Conservation (phyloP, 2,329 filamentous ascomycete genomes). For the Pezicula radicicola region DNA sequence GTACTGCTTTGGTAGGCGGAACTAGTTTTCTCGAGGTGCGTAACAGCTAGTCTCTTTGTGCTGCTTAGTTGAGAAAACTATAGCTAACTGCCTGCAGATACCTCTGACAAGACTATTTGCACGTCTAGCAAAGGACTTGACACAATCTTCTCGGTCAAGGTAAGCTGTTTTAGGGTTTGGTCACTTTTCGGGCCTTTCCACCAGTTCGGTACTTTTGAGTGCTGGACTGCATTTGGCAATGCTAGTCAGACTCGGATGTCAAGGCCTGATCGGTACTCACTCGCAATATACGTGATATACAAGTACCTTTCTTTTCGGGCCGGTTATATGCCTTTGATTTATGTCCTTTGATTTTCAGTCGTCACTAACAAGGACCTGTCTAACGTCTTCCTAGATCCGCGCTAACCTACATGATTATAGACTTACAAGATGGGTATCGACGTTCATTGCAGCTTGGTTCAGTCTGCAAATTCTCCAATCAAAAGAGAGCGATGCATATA, state of each 20-base stretch:
- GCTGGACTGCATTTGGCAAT: no score
- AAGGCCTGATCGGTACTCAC: no score
- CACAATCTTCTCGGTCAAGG: constrained; percentile 29
- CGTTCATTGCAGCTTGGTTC: constrained; percentile 56
- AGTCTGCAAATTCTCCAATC: constrained; percentile 56
- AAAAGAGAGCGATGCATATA: constrained; percentile 41
- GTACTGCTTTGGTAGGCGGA: constrained; percentile 56
- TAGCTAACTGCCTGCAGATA: constrained; percentile 19
- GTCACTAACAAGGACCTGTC: not conserved
- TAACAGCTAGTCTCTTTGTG: constrained; percentile 5
- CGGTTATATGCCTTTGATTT: no score
- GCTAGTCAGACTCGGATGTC: no score
- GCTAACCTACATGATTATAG: constrained; percentile 29
- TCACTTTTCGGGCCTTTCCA: no score
- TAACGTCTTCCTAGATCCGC: not conserved
- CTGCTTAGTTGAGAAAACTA: no score
- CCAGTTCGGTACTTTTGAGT: no score
- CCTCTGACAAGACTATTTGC: constrained; percentile 29
- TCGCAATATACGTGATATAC: no score
- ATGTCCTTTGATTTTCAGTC: not conserved
- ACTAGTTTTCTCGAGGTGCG: constrained; percentile 58
- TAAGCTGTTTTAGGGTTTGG: constrained; percentile 16
- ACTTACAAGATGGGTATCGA: constrained; percentile 52
- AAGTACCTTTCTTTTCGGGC: no score
- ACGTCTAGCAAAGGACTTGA: constrained; percentile 20